These are phyloP conservation scores for Nasturtium officinale DNA, from an alignment of 345 rosid species.

Conservation along the genomic window DNA sequence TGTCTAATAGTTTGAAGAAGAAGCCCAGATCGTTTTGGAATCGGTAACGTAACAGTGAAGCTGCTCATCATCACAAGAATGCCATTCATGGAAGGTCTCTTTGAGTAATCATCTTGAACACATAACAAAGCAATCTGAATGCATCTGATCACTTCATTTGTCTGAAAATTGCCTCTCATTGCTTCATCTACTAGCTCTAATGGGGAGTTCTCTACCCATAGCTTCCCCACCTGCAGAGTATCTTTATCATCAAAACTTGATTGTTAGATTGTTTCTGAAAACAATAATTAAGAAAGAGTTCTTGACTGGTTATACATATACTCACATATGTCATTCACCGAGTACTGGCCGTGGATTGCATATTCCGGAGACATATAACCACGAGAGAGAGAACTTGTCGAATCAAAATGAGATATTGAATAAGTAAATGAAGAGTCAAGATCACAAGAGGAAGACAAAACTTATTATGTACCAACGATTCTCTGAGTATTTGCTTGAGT, in stretches of 20 bases:
- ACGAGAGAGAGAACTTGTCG: conserved; percentile 19
- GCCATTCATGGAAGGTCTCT: conserved; percentile 56
- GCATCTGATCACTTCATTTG: conserved; percentile 55
- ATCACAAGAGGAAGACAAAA: conserved; percentile 1
- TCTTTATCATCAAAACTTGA: neutral
- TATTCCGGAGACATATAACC: conserved; percentile 56
- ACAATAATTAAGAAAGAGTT: neutral
- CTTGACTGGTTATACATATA: neutral
- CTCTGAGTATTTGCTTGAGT: conserved; percentile 42
- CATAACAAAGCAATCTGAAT: conserved; percentile 61
- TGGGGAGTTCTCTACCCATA: conserved; percentile 52
- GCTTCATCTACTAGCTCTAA: conserved; percentile 51
- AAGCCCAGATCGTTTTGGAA: conserved; percentile 49
- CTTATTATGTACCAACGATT: conserved; percentile 52
- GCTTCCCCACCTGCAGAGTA: conserved; percentile 52
- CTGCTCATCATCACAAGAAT: conserved; percentile 54
- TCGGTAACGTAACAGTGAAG: conserved; percentile 45
- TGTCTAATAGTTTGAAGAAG: conserved; percentile 26
- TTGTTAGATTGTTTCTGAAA: neutral
- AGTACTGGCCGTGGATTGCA: conserved; percentile 47
- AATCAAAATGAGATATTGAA: neutral
- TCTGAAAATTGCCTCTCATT: conserved; percentile 38
- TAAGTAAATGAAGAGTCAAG: neutral
- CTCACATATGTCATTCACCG: conserved; percentile 49
- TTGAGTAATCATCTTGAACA: conserved; percentile 58